Percentiles rank a stretch among this genome's conserved stretches.
phyloP scores from a whole-genome alignment of 2,329 filamentous ascomycete genomes.

The Metarhizium brunneum region DNA sequence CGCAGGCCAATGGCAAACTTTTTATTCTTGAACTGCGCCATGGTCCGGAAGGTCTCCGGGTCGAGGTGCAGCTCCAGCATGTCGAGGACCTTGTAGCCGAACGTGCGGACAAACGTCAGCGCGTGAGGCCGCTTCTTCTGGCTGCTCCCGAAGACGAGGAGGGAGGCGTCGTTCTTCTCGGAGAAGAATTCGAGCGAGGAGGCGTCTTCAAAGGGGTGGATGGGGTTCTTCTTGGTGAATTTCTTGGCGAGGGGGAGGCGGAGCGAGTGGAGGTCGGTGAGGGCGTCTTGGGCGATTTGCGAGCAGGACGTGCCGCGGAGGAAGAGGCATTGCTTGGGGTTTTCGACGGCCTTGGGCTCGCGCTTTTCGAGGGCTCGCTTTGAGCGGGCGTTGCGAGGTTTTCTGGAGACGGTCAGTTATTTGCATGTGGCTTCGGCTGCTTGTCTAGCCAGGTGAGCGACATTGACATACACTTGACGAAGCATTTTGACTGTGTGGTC shows the following conservation, averaged over 20 bases:
- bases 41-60: slow-evolving; percentile 57
- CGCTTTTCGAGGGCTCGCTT: slow-evolving; percentile 92
- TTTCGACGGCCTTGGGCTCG: slow-evolving; percentile 81
- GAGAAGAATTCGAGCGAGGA: slow-evolving; percentile 89
- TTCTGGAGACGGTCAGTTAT: slow-evolving; percentile 26
- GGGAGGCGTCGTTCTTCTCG: slow-evolving; percentile 86
- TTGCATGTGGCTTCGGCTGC: too few relatives aligned
- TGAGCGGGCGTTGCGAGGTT: slow-evolving; percentile 68
- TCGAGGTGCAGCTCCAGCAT: slow-evolving; percentile 90
- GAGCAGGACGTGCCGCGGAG: slow-evolving; percentile 81
- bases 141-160: slow-evolving; percentile 75
- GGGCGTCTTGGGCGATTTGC: slow-evolving; percentile 70
- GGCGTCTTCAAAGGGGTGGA: slow-evolving; percentile 89
- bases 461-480: slow-evolving; percentile 35
- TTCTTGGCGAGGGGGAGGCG: slow-evolving; percentile 79
- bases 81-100: slow-evolving; percentile 80
- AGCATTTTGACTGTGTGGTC: slow-evolving; percentile 29
- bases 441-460: not conserved
- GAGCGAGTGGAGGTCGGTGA: slow-evolving; percentile 76
- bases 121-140: slow-evolving; percentile 95
- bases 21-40: slow-evolving; percentile 67
- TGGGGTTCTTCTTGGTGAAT: slow-evolving; percentile 94
- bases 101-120: slow-evolving; percentile 73
- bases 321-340: slow-evolving; percentile 82
- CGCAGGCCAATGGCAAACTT: slow-evolving; percentile 74